Evolutionary conservation across 768 basidiomycete species (phyloP), one percentile per base, ranked within the genome.

Genomic region (Lactarius tabidus): DNA sequence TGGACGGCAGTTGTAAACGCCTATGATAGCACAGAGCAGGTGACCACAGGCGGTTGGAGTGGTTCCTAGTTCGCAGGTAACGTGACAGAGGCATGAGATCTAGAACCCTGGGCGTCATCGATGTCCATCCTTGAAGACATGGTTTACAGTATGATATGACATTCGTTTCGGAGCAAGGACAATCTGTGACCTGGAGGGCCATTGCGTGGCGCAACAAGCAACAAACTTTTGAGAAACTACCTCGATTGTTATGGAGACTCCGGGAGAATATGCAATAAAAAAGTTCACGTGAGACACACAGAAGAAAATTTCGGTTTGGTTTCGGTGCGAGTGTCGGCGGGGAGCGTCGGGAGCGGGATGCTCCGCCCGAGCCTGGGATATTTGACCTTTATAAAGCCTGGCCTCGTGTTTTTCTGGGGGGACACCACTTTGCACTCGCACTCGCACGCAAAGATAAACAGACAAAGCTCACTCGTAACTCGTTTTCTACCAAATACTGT

Each of bases 311-410:
- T 45, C n/a, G 43, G n/a, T 10, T 10, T 3, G 10, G 43, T 23
- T 45, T 23, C 43, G 10, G 43, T n/a, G n/a, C 38, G 38, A 18
- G 4, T 1, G 45, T 3, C 12, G 23, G 23, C 6, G 23, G 23
- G 45, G 23, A 12, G 43, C 12, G 45, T 23, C n/a, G n/a, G 33
- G 4, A 8, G 41, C 41, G 20, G 41, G 41, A 43, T 43, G 43
- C n/a, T 51, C 48, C 48, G 48, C 48, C 48, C 48, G 48, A 51
- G 48, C 48, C 48, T 51, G 48, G 48, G 48, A 51, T 23, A 48
- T 12, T 14, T 48, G n/a, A 6, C 5, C 48, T 51, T 45, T 45
- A 51, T 51, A 51, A 48, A 26, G 48, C 14, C 14, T 2, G 6
- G 48, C 48, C 48, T 51, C 48, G 26, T 26, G 48, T 51, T 48